A percentile compares a stretch with the other conserved stretches of the same genome.
Evolutionary conservation across 2,329 filamentous ascomycete genomes (phyloP).

Genomic region (Stagonosporopsis cucurbitacearum): DNA sequence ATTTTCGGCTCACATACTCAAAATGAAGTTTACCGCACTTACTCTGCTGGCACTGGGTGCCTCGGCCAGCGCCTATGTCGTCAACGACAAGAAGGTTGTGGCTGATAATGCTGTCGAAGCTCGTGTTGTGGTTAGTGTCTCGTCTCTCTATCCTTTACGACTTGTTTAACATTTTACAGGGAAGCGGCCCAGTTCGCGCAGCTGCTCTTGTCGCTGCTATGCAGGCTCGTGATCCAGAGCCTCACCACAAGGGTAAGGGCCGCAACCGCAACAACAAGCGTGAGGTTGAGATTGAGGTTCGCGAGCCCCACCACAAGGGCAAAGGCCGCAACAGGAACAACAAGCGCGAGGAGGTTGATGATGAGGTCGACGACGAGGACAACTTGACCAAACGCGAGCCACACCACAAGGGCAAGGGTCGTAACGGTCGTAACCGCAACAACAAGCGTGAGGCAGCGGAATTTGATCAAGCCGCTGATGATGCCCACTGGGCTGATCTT

Average conservation of each 20-base stretch:
- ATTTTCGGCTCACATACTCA: constrained; percentile 26
- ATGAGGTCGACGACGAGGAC: constrained; percentile 1
- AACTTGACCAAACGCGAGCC: constrained; percentile 13
- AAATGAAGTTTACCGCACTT: constrained; percentile 40
- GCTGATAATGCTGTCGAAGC: constrained; percentile 34
- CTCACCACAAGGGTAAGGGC: constrained; percentile 23
- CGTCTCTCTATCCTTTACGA: neutral
- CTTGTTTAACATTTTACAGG: constrained; percentile 26
- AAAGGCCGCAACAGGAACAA: constrained; percentile 9
- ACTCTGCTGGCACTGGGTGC: constrained; percentile 43
- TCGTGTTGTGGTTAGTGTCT: constrained; percentile 34
- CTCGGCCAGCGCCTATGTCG: constrained; percentile 42
- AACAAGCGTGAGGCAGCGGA: neutral
- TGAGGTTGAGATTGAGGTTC: constrained; percentile 4
- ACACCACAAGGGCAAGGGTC: constrained; percentile 20
- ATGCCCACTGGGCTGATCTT: constrained; percentile 13
- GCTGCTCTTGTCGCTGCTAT: constrained; percentile 33
- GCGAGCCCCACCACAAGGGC: constrained; percentile 25
- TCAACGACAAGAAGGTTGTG: constrained; percentile 30
- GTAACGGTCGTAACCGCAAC: constrained; percentile 5
- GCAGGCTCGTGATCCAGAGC: constrained; percentile 22
- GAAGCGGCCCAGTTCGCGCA: constrained; percentile 30
- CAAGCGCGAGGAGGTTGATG: constrained; percentile 3
- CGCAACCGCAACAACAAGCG: constrained; percentile 15
- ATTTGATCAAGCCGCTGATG: constrained; percentile 18